Base-by-base conservation (phyloP, 2,329 filamentous ascomycete species). In the Chaetomium globosum region DNA sequence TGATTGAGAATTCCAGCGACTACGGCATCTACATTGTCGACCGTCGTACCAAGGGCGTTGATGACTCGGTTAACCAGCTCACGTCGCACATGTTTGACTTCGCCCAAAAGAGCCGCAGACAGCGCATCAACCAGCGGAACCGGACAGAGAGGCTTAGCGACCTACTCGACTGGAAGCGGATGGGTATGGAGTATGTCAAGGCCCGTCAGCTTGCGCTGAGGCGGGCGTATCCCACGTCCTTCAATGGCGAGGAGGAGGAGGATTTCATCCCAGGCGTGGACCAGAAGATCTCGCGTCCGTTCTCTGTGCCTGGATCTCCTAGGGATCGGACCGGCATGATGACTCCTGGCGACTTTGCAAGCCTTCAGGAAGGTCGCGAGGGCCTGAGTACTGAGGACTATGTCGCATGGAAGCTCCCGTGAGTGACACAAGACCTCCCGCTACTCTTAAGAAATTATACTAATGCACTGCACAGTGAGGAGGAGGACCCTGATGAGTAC, bases 1-100 rank as follows among this genome's bases (percentile, higher is more conserved):
- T 98, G 71, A 98, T 99, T 71, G 94, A 98, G 80, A 98, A 98
- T 79, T 96, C 94, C 49, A 91, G 90, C 70, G 95, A 99, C 78
- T 98, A 99, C 75, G 95, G 95, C 71, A 98, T 99, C 79, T 98
- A 98, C 82, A 98, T 99, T 77, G 93, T 99, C 54, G 95, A 99
- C 77, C 91, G 95, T 64, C 88, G 95, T 57, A 90, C 87, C 80
- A 98, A 98, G 85, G 94, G 93, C 31, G 90, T 99, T 1, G 95
- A 99, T 74, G 95, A 98, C 77, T 97, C 93, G 9, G 93, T 98
- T 75, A 97, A 98, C 79, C 93, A 98, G 80, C 86, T 98, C 68
- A 89, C 92, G 16, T 87, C 91, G 26, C 91, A 87, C 81, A 98
- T 99, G 94, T 95, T 89, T 75, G 92, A 98, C 55, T 99, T 97